Evolutionary conservation across 2,329 filamentous ascomycete species (phyloP).

Genomic region (Colletotrichum chrysophilum): DNA sequence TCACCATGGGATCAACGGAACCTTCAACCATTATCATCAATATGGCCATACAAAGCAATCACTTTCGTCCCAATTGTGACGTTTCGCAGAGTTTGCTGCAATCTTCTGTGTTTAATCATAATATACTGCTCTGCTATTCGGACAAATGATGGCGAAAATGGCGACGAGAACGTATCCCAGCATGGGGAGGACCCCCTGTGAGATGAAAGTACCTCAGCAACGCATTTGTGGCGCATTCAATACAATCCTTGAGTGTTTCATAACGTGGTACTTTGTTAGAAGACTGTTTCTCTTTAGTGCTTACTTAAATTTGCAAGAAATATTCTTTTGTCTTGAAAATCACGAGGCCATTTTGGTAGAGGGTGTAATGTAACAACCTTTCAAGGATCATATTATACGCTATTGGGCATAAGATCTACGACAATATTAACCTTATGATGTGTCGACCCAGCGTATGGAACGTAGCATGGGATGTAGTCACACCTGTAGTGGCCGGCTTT

Average conservation of each 20-base stretch:
- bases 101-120: neutral
- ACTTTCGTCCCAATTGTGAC: neutral
- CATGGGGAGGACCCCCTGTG: neutral
- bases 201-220: neutral
- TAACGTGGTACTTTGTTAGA: neutral
- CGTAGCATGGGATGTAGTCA: neutral
- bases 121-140: neutral
- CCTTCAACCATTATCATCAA: neutral
- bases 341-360: neutral
- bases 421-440: neutral
- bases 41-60: neutral
- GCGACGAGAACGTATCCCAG: neutral
- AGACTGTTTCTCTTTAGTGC: neutral
- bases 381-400: neutral
- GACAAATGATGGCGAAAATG: neutral
- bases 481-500: fast-evolving
- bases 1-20: neutral
- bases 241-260: neutral
- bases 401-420: neutral
- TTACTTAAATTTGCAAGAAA: neutral
- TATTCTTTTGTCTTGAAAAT: neutral
- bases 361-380: neutral
- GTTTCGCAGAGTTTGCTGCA: fast-evolving
- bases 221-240: neutral
- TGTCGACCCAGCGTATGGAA: neutral